phyloP scores from a whole-genome alignment of 2,329 filamentous ascomycete genomes.

The Talaromyces sp. region DNA sequence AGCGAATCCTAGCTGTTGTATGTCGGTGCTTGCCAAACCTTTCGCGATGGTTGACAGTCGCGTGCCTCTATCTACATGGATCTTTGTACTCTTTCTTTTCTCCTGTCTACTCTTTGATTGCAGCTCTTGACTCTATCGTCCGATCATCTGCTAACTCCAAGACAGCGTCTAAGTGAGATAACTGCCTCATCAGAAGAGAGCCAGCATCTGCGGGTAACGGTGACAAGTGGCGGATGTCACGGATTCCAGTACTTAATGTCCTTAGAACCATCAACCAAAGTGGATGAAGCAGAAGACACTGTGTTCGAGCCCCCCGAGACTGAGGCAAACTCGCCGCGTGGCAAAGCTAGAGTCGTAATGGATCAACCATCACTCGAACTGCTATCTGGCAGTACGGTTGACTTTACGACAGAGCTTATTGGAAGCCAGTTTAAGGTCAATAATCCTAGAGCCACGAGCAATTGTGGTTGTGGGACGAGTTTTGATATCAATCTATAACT shows the following conservation, averaged over 20 bases:
- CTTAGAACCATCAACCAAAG: slow-evolving; percentile 55
- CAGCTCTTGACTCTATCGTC: background rate
- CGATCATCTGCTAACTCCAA: slow-evolving; percentile 1
- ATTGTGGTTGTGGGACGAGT: slow-evolving; percentile 94
- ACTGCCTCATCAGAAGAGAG: slow-evolving; percentile 56
- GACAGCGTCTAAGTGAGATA: slow-evolving; percentile 66
- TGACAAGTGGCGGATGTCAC: slow-evolving; percentile 92
- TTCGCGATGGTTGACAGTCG: background rate
- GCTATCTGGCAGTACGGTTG: slow-evolving; percentile 87
- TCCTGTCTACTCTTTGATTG: background rate
- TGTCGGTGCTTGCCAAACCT: background rate
- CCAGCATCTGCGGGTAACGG: slow-evolving; percentile 83
- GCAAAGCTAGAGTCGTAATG: slow-evolving; percentile 73
- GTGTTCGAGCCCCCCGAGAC: slow-evolving; percentile 65
- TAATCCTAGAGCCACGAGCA: slow-evolving; percentile 86
- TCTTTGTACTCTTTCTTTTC: slow-evolving; percentile 1
- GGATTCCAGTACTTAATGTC: slow-evolving; percentile 98
- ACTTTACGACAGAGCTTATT: slow-evolving; percentile 95
- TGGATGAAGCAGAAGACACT: slow-evolving; percentile 73
- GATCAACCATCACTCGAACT: slow-evolving; percentile 83
- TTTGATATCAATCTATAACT: slow-evolving; percentile 73
- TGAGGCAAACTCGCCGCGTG: slow-evolving; percentile 29
- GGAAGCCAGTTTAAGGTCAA: slow-evolving; percentile 95
- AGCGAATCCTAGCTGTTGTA: background rate
- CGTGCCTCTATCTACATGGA: background rate